Base-by-base conservation (phyloP, 2,329 filamentous ascomycete species). In the Chaetomium sp. region DNA sequence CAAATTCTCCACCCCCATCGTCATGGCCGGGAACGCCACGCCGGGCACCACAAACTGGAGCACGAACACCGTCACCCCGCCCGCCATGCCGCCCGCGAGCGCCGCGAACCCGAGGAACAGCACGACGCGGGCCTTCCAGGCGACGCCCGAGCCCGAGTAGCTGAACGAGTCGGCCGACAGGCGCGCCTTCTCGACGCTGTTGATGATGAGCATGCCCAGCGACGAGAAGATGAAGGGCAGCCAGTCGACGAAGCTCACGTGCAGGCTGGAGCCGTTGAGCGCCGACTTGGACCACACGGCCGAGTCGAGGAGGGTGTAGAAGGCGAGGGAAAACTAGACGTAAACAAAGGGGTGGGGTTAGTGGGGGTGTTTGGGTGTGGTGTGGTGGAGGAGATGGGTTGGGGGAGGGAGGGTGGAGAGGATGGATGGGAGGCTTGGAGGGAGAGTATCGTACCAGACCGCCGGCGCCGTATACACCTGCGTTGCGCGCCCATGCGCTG, bases 191-290 rank as follows among this genome's bases (percentile, higher is more conserved):
- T 89, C 86, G 68, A 89, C 86, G 70, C 82, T 85, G 81, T 90
- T 89, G 80, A 89, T 89, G 75, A 89, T 89, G 65, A 90, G 81
- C 86, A 90, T 89, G 68, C 87, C 87, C 67, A 89, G 80, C 68
- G 83, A 82, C 69, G 83, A 86, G 79, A 89, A 89, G 75, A 89
- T 83, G 70, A 90, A 82, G 59, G 87, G 87, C 68, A 89, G 83
- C 87, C 87, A 90, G 82, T 90, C 87, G 76, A 88, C 81, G 72
- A 89, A 90, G 70, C 80, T 86, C 72, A 90, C 81, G 78, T 90
- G 87, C 64, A 85, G 78, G 75, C 82, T 78, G 62, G 85, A 87
- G 65, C 80, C 83, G 78, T 90, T 90, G 69, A 78, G 79, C 66
- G 79, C 62, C 13, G 83, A 86, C 72, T 87, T 85, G 70, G 87